Evolutionary conservation across 129 eudicot species (phyloP), one percentile per base, ranked within the genome.

Genomic region (Escallonia herrerae): DNA sequence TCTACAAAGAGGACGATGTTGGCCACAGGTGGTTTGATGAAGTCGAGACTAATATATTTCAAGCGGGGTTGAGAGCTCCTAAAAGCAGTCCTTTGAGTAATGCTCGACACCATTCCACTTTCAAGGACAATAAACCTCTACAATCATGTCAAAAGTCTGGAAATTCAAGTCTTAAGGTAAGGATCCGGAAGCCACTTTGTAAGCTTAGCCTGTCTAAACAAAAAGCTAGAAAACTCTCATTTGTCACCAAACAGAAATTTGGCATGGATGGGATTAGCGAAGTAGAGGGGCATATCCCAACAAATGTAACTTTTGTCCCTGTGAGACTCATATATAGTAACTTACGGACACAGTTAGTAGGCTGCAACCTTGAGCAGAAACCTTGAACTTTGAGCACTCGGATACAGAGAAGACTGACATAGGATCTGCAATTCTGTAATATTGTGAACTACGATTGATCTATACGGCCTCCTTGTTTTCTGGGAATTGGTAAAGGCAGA

Each of bases 41-140:
- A 8, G 48, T 40, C 13, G n/a, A 54, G 53, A 22, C 55, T 56
- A n/a, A 40, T 44, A 40, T 50, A 38, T 33, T 41, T 63, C 75
- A 56, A 15, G 76, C 62, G 11, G 55, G 7, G 49, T 66, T 71
- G 70, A 70, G 56, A 47, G 60, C 73, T 14, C 51, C 50, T 13
- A 77, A 42, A 50, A 79, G 80, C 60, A 79, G 67, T 42, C 71
- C 80, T 4, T 74, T 70, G 15, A 47, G 53, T 43, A 65, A 74
- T 57, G 41, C 14, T 15, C 55, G 62, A 14, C 44, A 59, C 38
- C 39, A 60, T 40, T 57, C 70, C 5, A 49, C 38, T 62, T 15
- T 2, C 4, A 44, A 37, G 39, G 33, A 4, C 8, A 65, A 5
- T 43, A 53, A 42, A 51, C 52, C 64, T 15, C 43, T 46, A 47